Base-by-base conservation (phyloP, 192 early-diverging fungal genomes). In the Chytriomyces confervae region DNA sequence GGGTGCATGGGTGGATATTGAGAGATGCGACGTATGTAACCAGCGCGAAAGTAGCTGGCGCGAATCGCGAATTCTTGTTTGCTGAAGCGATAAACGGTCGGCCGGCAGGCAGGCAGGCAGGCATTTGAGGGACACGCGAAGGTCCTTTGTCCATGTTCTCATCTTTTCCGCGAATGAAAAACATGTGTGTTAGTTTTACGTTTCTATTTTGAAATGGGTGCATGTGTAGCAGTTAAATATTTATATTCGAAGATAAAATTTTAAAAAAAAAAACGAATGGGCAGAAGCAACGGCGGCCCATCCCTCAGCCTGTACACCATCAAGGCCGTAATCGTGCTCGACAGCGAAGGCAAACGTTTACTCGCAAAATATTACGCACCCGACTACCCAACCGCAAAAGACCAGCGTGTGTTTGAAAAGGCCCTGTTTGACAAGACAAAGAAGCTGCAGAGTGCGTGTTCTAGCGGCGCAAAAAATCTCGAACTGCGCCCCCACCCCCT, bases 341-440 rank as follows among this genome's bases (percentile, higher is more conserved):
- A 99, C 86, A 85, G 91, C 75, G 93, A 96, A 16, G 97, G 97
- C 48, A 94, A 95, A 78, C 92, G 96, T 61, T 87, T 99, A 7
- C 83, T 98, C 48, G 90, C 95, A 24, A 99, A 99, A 80, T 99
- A 97, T 89, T 99, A 95, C 85, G 65, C 81, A 6, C 79, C 80
- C 49, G 84, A 86, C 18, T 92, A 90, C 77, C 79, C 91, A 13
- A 87, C 86, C 7, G 16, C 82, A 16, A 97, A 96, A 81, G 94
- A 96, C 72, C 96, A 96, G 83, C 92, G 91, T 64, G 91, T 89
- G 29, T 96, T 99, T 83, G 97, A 99, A 80, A 94, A 93, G 79
- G 90, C 91, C 23, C 85, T 99, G 69, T 97, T 95, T 80, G 92
- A 92, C 63, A 97, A 99, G 84, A 97, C 97, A 0, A 93, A 89